These are phyloP conservation scores for Sugiyamaella boreocaroliniensis DNA, from an alignment of 805 yeast species.

Conservation along the genomic window DNA sequence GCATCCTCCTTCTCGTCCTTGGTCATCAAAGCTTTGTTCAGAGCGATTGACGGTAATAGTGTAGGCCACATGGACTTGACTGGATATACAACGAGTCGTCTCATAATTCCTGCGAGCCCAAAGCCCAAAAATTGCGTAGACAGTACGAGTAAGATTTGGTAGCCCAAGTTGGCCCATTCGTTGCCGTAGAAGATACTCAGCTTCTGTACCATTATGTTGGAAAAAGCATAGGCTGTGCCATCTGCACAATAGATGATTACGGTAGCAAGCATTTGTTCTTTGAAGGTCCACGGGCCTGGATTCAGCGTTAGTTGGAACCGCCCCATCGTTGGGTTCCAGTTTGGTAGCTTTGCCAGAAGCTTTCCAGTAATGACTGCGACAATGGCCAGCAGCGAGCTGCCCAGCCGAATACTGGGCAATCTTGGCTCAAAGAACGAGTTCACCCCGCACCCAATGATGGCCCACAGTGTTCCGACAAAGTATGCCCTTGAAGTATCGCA, in stretches of 20 bases:
- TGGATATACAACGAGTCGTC: constrained; percentile 42
- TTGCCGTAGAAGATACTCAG: constrained; percentile 19
- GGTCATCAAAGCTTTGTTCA: constrained; percentile 39
- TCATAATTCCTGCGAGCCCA: constrained; percentile 51
- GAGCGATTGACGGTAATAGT: constrained; percentile 50
- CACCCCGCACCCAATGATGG: constrained; percentile 46
- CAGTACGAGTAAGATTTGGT: constrained; percentile 39
- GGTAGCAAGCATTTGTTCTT: constrained; percentile 61
- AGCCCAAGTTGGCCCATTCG: constrained; percentile 35
- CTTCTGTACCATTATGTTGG: constrained; percentile 17
- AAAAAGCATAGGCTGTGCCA: constrained; percentile 9
- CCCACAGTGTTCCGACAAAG: constrained; percentile 34
- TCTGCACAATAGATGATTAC: constrained; percentile 6
- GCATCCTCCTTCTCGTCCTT: constrained; percentile 42
- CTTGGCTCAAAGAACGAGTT: constrained; percentile 53
- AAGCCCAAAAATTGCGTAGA: constrained; percentile 50
- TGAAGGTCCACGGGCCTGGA: constrained; percentile 57
- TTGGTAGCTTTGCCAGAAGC: constrained; percentile 36
- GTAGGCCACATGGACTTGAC: constrained; percentile 42
- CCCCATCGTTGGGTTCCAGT: constrained; percentile 36
- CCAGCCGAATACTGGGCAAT: constrained; percentile 41
- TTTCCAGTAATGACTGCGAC: constrained; percentile 50
- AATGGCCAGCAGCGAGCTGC: constrained; percentile 39
- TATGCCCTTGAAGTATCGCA: constrained; percentile 47
- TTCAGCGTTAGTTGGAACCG: constrained; percentile 38